phyloP scores from a whole-genome alignment of 257 asterid species.

The Jaltomata sinuosa region DNA sequence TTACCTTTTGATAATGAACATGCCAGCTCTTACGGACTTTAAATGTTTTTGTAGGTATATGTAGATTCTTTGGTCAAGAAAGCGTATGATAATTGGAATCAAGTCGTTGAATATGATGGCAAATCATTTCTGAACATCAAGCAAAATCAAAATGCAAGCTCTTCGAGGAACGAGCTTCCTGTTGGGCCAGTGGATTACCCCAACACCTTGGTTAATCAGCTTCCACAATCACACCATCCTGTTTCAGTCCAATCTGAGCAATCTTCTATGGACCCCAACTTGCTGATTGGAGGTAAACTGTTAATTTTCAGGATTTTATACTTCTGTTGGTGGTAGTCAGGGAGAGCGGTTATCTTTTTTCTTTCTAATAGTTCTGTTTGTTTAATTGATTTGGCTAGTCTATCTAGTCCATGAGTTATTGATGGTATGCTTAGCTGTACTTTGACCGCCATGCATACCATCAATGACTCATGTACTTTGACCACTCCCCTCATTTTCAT shows the following conservation, averaged over 20 bases:
- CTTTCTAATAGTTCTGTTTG: neutral
- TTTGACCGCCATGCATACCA: neutral
- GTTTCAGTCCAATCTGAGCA: conserved; percentile 37
- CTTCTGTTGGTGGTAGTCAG: neutral
- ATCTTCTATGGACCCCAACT: conserved; percentile 41
- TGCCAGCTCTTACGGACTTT: neutral
- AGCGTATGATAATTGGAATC: conserved; percentile 90
- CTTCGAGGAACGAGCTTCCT: conserved; percentile 37
- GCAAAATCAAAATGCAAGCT: conserved; percentile 42
- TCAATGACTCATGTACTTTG: neutral
- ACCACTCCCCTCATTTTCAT: neutral
- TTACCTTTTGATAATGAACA: neutral
- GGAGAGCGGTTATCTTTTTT: neutral
- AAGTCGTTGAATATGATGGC: conserved; percentile 93
- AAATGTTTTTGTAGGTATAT: conserved; percentile 39
- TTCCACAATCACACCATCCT: conserved; percentile 40
- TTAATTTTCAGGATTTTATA: neutral
- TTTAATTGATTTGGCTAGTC: neutral
- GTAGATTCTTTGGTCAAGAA: conserved; percentile 86
- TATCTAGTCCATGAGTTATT: neutral
- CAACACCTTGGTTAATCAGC: conserved; percentile 46
- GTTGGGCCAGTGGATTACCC: conserved; percentile 55
- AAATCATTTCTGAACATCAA: conserved; percentile 64
- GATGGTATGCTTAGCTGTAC: neutral
- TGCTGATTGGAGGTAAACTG: conserved; percentile 56